A percentile compares a stretch with the other conserved stretches of the same genome.
These are phyloP conservation scores for Lolium rigidum DNA, from an alignment of 176 grass and related monocot species.

Conservation along the genomic window DNA sequence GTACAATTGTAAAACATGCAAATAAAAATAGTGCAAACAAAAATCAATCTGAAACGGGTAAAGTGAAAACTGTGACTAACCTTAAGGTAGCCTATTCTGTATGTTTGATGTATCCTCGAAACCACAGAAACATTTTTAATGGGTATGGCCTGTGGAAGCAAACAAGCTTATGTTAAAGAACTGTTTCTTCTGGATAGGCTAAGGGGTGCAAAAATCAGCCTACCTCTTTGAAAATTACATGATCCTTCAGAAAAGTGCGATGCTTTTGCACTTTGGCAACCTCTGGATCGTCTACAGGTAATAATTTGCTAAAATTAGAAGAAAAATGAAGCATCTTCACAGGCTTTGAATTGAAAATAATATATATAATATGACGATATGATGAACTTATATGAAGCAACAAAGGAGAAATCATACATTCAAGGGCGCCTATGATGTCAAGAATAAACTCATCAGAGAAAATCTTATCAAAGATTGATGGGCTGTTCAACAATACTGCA, in stretches of 20 bases:
- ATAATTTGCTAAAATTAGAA: constrained; percentile 33
- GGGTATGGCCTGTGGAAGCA: constrained; percentile 71
- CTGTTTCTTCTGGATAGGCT: constrained; percentile 14
- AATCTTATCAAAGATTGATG: constrained; percentile 88
- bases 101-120: constrained; percentile 96
- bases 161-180: constrained; percentile 43
- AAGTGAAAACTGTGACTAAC: constrained; percentile 46
- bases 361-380: constrained; percentile 33
- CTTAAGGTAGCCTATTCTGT: constrained; percentile 98
- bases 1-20: constrained; percentile 29
- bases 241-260: constrained; percentile 91
- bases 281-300: constrained; percentile 84
- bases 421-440: constrained; percentile 94
- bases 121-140: constrained; percentile 91
- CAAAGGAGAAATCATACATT: constrained; percentile 76
- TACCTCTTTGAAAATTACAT: constrained; percentile 99
- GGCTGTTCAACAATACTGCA: constrained; percentile 93
- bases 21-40: constrained; percentile 35
- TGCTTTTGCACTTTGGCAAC: constrained; percentile 83
- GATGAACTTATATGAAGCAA: constrained; percentile 28
- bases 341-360: constrained; percentile 32
- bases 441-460: constrained; percentile 94
- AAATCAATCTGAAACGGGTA: not conserved
- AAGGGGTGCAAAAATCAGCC: constrained; percentile 42
- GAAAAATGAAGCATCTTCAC: constrained; percentile 19